A percentile compares a stretch with the other conserved stretches of the same genome.
These are phyloP conservation scores for Bertia moriformis DNA, from an alignment of 2,329 filamentous ascomycete genomes.

Conservation along the genomic window DNA sequence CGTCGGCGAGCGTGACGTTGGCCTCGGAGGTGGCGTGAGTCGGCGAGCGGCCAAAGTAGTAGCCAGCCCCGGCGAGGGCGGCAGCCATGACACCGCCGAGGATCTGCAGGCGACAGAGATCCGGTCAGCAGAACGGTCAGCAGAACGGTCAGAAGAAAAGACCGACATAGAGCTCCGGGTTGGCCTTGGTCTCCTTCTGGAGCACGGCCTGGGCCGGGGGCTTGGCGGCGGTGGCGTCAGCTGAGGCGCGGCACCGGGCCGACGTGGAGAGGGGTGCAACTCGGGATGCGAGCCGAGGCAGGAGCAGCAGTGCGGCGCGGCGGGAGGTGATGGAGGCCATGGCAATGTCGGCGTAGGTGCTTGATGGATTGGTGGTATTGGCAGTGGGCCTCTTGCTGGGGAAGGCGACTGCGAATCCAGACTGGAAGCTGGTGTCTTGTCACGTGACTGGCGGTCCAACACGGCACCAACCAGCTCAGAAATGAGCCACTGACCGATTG, in stretches of 20 bases:
- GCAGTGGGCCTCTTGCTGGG: no score
- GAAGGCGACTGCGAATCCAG: no score
- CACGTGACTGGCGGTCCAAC: no score
- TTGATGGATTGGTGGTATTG: no score
- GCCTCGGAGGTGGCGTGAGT: slow-evolving; percentile 73
- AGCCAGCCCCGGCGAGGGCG: slow-evolving; percentile 77
- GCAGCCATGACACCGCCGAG: slow-evolving; percentile 82
- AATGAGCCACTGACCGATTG: no score
- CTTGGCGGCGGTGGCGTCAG: slow-evolving; percentile 21
- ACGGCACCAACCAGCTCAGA: no score
- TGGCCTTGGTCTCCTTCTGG: slow-evolving; percentile 40
- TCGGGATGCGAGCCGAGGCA: no score
- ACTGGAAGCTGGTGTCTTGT: no score
- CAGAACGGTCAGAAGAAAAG: background rate
- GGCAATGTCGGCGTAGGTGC: no score
- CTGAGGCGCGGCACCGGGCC: no score
- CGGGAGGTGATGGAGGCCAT: slow-evolving; percentile 44
- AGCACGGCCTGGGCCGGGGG: slow-evolving; percentile 29
- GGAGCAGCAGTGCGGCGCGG: slow-evolving; percentile 2
- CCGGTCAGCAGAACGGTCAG: slow-evolving; percentile 8
- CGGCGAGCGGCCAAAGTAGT: slow-evolving; percentile 76
- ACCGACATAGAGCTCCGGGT: slow-evolving; percentile 23
- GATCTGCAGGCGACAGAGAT: no score
- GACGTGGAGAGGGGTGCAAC: slow-evolving; percentile 24
- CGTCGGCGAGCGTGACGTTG: slow-evolving; percentile 57